Percentiles rank a stretch among this genome's conserved stretches.
phyloP scores from a whole-genome alignment of 208 protist species.

The Acanthamoeba lenticulata region DNA sequence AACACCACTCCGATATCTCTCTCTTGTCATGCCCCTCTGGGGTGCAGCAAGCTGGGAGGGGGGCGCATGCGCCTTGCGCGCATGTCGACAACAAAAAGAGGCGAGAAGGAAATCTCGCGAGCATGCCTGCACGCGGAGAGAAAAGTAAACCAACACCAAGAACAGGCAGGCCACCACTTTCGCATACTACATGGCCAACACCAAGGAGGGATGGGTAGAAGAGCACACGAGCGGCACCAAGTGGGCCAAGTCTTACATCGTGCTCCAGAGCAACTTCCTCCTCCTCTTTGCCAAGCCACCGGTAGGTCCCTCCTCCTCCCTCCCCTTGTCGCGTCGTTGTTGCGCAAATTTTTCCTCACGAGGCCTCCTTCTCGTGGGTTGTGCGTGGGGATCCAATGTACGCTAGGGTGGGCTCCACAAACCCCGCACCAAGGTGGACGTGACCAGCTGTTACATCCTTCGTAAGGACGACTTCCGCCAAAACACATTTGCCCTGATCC shows the following conservation, averaged over 20 bases:
- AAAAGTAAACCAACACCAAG: neutral
- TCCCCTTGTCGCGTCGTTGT: neutral
- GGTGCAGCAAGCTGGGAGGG: too few relatives aligned
- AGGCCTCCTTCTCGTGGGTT: neutral
- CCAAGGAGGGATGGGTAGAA: neutral
- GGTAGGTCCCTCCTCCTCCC: neutral
- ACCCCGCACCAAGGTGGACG: neutral
- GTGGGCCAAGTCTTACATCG: neutral
- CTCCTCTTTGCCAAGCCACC: neutral
- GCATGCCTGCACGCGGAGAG: neutral
- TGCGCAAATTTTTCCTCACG: neutral
- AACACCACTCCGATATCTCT: too few relatives aligned
- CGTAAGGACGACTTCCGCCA: neutral
- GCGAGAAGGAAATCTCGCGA: too few relatives aligned
- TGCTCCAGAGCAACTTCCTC: conserved; percentile 13
- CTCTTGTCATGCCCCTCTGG: too few relatives aligned
- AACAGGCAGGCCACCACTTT: neutral
- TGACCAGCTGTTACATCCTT: neutral
- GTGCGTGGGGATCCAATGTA: too few relatives aligned
- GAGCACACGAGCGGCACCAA: neutral
- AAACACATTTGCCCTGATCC: neutral
- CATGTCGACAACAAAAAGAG: too few relatives aligned
- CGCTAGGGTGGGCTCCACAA: neutral
- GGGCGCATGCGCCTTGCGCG: too few relatives aligned
- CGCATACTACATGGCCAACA: neutral